Conservation (phyloP, 257 asterid genomes). For the Solanum pimpinellifolium region DNA sequence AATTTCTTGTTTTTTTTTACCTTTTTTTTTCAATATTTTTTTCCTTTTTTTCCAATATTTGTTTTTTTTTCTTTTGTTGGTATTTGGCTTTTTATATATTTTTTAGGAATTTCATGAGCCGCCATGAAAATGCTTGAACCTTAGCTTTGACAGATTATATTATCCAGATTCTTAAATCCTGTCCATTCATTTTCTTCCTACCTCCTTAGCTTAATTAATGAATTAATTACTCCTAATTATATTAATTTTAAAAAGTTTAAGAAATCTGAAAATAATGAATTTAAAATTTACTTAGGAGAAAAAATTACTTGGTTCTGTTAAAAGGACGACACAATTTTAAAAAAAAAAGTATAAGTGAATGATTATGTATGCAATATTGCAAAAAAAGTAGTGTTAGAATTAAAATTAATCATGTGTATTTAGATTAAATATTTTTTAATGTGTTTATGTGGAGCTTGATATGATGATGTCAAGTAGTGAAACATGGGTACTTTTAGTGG, state of each 20-base stretch:
- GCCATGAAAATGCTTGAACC: constrained; percentile 32
- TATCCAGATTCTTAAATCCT: constrained; percentile 5
- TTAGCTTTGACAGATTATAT: constrained; percentile 6
- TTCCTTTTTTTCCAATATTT: neutral
- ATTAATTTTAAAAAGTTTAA: neutral
- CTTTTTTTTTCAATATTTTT: neutral
- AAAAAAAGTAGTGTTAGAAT: neutral
- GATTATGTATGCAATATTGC: neutral
- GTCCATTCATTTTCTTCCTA: constrained; percentile 29
- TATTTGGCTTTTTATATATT: neutral
- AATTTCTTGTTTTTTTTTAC: neutral
- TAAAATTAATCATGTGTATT: neutral
- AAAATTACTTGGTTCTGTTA: neutral
- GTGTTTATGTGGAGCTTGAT: neutral
- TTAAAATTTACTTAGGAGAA: neutral
- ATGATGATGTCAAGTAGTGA: constrained; percentile 1
- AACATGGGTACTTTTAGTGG: constrained; percentile 4
- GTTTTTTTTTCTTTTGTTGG: neutral
- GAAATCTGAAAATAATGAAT: neutral
- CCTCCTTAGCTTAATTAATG: neutral
- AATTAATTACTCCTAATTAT: neutral
- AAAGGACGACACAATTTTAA: neutral
- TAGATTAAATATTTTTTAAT: neutral
- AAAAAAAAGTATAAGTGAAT: neutral
- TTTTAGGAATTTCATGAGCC: constrained; percentile 27